Percentiles rank a stretch among this genome's conserved stretches.
phyloP scores from a whole-genome alignment of 768 basidiomycete species.

The Trametes coccinea region DNA sequence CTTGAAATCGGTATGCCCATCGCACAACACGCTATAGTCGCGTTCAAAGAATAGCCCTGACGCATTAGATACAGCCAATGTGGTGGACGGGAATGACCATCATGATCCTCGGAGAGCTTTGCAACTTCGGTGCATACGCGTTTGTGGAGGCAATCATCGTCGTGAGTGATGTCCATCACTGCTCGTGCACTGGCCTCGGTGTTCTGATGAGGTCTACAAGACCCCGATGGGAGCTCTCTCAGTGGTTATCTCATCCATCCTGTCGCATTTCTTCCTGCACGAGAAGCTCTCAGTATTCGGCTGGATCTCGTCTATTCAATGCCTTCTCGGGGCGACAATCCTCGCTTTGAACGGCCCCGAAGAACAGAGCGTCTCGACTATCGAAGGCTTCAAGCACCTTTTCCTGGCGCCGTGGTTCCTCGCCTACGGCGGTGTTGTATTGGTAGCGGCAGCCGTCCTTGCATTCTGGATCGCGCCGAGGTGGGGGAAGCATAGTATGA shows the following conservation, averaged over 20 bases:
- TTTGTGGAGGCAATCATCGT: slow-evolving; percentile 90
- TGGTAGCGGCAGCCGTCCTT: slow-evolving; percentile 59
- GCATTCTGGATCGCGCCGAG: slow-evolving; percentile 80
- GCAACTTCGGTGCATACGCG: slow-evolving; percentile 59
- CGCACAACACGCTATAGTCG: no score
- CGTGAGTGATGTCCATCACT: slow-evolving; percentile 39
- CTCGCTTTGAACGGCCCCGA: slow-evolving; percentile 85
- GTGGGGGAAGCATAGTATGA: slow-evolving; percentile 86
- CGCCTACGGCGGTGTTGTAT: slow-evolving; percentile 58
- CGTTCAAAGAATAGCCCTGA: neutral
- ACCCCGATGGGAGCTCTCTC: slow-evolving; percentile 93
- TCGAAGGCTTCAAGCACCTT: slow-evolving; percentile 65
- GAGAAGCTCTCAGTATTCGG: slow-evolving; percentile 92
- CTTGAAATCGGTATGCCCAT: slow-evolving; percentile 33
- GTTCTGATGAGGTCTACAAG: slow-evolving; percentile 33
- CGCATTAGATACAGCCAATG: slow-evolving; percentile 30
- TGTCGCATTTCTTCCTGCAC: slow-evolving; percentile 88
- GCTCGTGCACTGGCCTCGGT: neutral
- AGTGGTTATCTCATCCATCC: slow-evolving; percentile 88
- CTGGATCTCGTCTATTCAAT: slow-evolving; percentile 88
- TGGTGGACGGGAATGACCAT: slow-evolving; percentile 58
- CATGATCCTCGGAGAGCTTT: slow-evolving; percentile 34
- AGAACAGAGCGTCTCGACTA: slow-evolving; percentile 66
- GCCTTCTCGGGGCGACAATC: slow-evolving; percentile 83
- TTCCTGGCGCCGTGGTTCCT: slow-evolving; percentile 85